These are phyloP conservation scores for Colletotrichum liaoningense DNA, from an alignment of 2,329 filamentous ascomycete species.

Conservation along the genomic window DNA sequence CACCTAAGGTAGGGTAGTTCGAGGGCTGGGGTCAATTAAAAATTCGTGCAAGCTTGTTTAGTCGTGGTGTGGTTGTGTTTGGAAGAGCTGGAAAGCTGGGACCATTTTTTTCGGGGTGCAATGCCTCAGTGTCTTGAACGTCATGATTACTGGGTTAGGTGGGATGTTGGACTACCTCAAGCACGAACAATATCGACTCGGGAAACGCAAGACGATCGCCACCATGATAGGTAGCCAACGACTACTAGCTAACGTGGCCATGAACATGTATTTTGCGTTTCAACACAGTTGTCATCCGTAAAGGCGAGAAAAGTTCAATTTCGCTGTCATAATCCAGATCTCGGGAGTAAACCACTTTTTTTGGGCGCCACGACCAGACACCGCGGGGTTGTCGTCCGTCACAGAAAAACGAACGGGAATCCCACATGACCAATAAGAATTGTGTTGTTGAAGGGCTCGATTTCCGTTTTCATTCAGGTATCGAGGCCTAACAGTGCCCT, in stretches of 20 bases:
- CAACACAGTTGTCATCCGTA: background rate
- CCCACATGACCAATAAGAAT: conserved; percentile 24
- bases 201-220: background rate
- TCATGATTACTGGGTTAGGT: conserved; percentile 32
- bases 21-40: background rate
- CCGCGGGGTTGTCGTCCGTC: conserved; percentile 26
- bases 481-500: conserved; percentile 43
- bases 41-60: background rate
- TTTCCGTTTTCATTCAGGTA: conserved; percentile 39
- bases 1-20: background rate
- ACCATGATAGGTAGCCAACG: background rate
- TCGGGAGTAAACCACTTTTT: conserved; percentile 19
- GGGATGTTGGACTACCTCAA: background rate
- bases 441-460: conserved; percentile 30
- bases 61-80: background rate
- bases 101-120: background rate
- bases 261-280: background rate
- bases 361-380: conserved; percentile 21
- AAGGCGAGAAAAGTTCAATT: conserved; percentile 28
- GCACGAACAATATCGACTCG: background rate
- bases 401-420: conserved; percentile 14
- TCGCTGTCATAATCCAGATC: conserved; percentile 31
- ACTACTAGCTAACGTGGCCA: too few relatives aligned
- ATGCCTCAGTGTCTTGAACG: conserved; percentile 26
- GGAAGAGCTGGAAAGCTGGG: background rate